Evolutionary conservation across 2,329 filamentous ascomycete species (phyloP), one percentile per base, ranked within the genome.

Genomic region (Penicillium expansum): DNA sequence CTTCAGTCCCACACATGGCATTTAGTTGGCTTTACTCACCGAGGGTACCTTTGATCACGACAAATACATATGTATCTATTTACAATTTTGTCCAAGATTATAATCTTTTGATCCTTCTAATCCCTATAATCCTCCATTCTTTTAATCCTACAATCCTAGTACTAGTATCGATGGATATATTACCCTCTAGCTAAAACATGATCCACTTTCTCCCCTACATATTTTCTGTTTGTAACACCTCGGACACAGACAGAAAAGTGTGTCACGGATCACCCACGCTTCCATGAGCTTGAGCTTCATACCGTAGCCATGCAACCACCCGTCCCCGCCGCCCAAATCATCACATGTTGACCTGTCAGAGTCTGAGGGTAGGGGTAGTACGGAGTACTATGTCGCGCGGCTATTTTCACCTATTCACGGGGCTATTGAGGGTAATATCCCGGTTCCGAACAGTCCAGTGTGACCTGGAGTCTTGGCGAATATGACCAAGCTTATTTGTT

Each of bases 301-400:
- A 56, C 58, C 53, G 53, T 54, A 33, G 30, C 4, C 37, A 37
- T 62, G 61, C 61, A 55, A 24, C 38, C 42, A 56, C 59, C 61
- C 62, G 61, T 52, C 38, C 42, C 57, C 42, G 54, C 39, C 53
- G 58, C 55, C 60, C 60, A 43, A 60, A 58, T 58, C 52, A 55
- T 55, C 52, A 55, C 52, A 50, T 55, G 52, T 55, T 29, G 52
- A 37, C 52, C 35, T 52, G 50, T 52, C 35, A 55, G 45, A 38
- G 10, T 18, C 35, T 18, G 10, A 38, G 33, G 1, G 1, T 5
- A 5, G 10, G 39, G 41, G 41, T 43, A 29, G 41, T 2, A 43
- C 41, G 0, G 41, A 27, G 9, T 18, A 20, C 38, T 37, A 53
- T 51, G 42, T 57, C 50, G 50, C 43, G 43, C 44, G 49, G 48